These are phyloP conservation scores for Pleurotus eryngii DNA, from an alignment of 768 basidiomycete genomes.

Conservation along the genomic window DNA sequence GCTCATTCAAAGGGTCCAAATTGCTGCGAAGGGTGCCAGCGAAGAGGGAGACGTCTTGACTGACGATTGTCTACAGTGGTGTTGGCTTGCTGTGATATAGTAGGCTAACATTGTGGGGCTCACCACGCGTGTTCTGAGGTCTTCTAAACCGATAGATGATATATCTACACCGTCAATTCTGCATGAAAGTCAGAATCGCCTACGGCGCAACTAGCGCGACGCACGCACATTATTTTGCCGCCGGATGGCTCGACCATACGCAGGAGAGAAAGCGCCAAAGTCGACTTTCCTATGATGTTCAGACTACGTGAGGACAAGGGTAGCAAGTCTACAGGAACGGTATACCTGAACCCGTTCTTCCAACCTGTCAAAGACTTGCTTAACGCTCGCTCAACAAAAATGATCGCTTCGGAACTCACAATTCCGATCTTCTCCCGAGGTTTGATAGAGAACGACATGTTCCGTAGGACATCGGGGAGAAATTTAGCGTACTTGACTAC, in stretches of 20 bases:
- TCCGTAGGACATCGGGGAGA: conserved; percentile 56
- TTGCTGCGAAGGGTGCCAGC: conserved; percentile 71
- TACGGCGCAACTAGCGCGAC: background rate
- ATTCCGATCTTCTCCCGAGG: conserved; percentile 69
- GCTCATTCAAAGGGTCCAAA: conserved; percentile 62
- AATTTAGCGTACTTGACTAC: conserved; percentile 61
- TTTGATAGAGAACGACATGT: conserved; percentile 54
- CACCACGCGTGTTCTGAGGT: conserved; percentile 61
- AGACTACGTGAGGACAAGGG: background rate
- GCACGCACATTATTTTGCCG: conserved; percentile 55
- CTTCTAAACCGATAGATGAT: conserved; percentile 62
- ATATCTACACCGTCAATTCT: conserved; percentile 75
- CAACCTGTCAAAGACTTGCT: conserved; percentile 38
- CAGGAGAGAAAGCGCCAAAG: conserved; percentile 53
- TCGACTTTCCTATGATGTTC: conserved; percentile 45
- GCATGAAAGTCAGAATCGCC: background rate
- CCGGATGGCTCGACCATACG: conserved; percentile 58
- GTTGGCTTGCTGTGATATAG: background rate
- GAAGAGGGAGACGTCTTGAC: conserved; percentile 74
- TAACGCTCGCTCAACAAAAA: background rate
- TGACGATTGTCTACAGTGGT: conserved; percentile 57
- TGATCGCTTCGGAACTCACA: conserved; percentile 31
- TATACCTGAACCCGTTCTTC: conserved; percentile 63
- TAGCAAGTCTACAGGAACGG: too few species aligned
- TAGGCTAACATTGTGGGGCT: conserved; percentile 12